phyloP scores from a whole-genome alignment of 768 basidiomycete genomes.

The Krasilnikovozyma curviuscula region DNA sequence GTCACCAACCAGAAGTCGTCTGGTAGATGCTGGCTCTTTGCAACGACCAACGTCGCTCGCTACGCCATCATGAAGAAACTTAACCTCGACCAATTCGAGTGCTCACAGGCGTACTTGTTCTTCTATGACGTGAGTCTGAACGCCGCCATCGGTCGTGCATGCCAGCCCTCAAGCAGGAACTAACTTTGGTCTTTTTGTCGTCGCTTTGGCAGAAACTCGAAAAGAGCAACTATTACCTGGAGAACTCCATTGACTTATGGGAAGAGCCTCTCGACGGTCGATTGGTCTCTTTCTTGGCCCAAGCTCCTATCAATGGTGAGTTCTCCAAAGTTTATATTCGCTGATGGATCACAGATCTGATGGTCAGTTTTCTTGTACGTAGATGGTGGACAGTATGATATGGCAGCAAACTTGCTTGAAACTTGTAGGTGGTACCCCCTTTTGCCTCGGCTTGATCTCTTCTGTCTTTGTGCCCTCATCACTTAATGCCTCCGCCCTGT shows the following conservation, averaged over 20 bases:
- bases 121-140: conserved; percentile 32
- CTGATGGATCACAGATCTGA: neutral
- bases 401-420: conserved; percentile 52
- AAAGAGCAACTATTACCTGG: conserved; percentile 78
- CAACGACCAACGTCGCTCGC: conserved; percentile 37
- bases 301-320: conserved; percentile 68
- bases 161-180: too few relatives aligned
- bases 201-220: conserved; percentile 85
- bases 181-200: neutral
- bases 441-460: neutral
- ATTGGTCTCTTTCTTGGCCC: conserved; percentile 50
- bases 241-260: conserved; percentile 61
- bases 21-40: conserved; percentile 56
- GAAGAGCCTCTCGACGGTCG: conserved; percentile 65
- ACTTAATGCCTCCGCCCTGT: neutral
- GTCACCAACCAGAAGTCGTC: conserved; percentile 19
- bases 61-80: conserved; percentile 70
- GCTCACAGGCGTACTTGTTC: conserved; percentile 82
- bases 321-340: conserved; percentile 12
- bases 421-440: conserved; percentile 24
- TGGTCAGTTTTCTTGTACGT: neutral
- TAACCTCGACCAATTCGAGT: conserved; percentile 71
- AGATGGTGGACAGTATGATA: conserved; percentile 66
- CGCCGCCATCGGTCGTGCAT: too few relatives aligned
- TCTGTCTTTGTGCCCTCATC: neutral